Conservation (phyloP, 1,284 basidiomycete species). For the Neonothopanus nambi region DNA sequence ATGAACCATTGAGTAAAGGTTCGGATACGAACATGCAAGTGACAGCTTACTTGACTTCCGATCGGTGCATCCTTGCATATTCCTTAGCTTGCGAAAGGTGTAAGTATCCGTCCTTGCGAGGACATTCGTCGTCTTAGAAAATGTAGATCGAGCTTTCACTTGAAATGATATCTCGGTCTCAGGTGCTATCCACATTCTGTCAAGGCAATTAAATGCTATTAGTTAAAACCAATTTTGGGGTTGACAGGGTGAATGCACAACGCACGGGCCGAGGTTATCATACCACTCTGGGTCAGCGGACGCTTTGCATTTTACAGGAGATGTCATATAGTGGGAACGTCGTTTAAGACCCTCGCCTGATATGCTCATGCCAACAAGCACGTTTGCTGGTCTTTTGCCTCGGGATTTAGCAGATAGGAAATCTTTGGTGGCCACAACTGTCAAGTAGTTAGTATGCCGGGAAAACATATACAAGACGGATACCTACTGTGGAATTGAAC, state of each 20-base stretch:
- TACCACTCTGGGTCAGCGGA: conserved; percentile 8
- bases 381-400: conserved; percentile 9
- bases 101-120: conserved; percentile 1
- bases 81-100: background rate
- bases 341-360: conserved; percentile 3
- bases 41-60: conserved; percentile 2
- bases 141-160: conserved; percentile 6
- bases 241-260: background rate
- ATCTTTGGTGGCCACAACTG: conserved; percentile 3
- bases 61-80: conserved; percentile 7
- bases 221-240: background rate
- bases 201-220: background rate
- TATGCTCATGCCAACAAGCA: conserved; percentile 6
- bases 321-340: conserved; percentile 1
- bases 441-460: background rate
- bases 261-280: conserved; percentile 12
- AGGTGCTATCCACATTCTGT: conserved; percentile 7
- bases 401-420: conserved; percentile 6
- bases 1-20: too few relatives aligned
- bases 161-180: background rate
- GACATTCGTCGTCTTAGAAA: conserved; percentile 7
- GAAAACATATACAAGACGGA: too few relatives aligned
- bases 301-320: conserved; percentile 4
- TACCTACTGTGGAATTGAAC: too few relatives aligned
- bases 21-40: background rate